These are phyloP conservation scores for Saururus chinensis DNA, from an alignment of 164 flowering plant species.

Conservation along the genomic window DNA sequence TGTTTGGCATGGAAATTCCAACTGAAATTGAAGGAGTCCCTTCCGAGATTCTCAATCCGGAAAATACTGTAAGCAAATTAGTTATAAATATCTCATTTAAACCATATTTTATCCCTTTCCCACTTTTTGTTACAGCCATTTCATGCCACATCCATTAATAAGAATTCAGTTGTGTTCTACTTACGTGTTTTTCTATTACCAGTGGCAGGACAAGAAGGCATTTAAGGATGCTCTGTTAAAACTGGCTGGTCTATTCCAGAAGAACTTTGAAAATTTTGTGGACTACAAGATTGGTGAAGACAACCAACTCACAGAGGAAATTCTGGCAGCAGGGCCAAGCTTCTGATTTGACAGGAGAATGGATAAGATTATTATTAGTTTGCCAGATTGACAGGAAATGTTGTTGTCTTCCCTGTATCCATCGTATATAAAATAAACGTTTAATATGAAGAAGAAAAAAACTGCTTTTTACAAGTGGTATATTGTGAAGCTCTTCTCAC, in stretches of 20 bases:
- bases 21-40: conserved; percentile 85
- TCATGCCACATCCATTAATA: neutral
- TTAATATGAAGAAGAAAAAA: too few relatives aligned
- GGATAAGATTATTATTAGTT: neutral
- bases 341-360: conserved; percentile 7
- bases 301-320: conserved; percentile 68
- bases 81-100: conserved; percentile 1
- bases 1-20: conserved; percentile 89
- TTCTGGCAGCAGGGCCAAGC: conserved; percentile 84
- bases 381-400: neutral
- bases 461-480: neutral
- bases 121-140: neutral
- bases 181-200: conserved; percentile 10
- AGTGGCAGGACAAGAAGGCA: conserved; percentile 83
- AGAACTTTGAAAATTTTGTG: conserved; percentile 66
- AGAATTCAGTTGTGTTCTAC: neutral
- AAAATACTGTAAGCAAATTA: conserved; percentile 53
- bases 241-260: conserved; percentile 84
- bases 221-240: conserved; percentile 63
- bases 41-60: conserved; percentile 76
- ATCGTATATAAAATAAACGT: neutral
- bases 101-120: neutral
- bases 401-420: neutral
- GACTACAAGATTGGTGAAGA: conserved; percentile 80
- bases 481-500: neutral